Percentiles rank a stretch among this genome's conserved stretches.
Conservation (phyloP, 768 basidiomycete genomes). For the Suillus sp. region DNA sequence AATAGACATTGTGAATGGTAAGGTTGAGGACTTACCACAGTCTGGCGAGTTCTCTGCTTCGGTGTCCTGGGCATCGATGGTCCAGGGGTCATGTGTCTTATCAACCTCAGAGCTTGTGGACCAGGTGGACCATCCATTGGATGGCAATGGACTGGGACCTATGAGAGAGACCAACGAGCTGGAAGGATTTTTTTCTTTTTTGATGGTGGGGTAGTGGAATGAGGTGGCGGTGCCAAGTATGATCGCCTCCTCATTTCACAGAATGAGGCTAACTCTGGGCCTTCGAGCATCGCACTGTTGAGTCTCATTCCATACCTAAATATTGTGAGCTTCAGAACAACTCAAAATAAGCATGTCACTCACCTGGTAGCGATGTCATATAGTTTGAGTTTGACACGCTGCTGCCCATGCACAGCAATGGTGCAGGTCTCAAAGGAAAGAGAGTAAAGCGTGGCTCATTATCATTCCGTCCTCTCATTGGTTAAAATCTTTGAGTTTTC, state of each 20-base stretch:
- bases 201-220: not conserved
- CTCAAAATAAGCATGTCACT: not conserved
- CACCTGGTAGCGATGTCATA: not conserved
- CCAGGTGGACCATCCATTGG: not conserved
- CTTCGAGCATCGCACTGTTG: not conserved
- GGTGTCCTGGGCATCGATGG: not conserved
- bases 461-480: too few species aligned
- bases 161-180: not conserved
- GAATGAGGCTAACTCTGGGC: not conserved
- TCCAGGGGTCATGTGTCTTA: not conserved
- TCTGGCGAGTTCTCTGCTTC: not conserved
- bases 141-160: not conserved
- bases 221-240: not conserved
- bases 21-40: not conserved
- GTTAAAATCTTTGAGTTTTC: too few species aligned
- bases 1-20: not conserved
- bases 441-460: not conserved
- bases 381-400: not conserved
- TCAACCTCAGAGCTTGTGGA: not conserved
- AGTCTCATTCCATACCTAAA: not conserved
- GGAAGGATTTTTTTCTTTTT: not conserved
- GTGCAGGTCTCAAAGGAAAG: not conserved
- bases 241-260: not conserved
- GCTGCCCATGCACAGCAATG: not conserved
- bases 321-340: not conserved